phyloP scores from a whole-genome alignment of 1,284 basidiomycete genomes.

The Sporisorium graminicola region DNA sequence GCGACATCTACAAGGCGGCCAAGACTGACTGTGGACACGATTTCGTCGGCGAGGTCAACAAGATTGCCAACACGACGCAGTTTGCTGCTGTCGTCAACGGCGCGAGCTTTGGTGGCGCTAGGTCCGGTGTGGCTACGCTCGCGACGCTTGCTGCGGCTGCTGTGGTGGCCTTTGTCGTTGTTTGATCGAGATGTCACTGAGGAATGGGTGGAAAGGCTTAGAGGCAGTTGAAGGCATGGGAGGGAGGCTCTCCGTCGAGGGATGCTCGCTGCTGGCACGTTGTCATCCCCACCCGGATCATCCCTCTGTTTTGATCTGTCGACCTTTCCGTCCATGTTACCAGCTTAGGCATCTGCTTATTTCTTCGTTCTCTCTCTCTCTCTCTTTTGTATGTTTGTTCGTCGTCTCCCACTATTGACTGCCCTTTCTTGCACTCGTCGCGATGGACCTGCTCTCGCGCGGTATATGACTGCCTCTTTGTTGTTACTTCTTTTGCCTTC shows the following conservation, averaged over 20 bases:
- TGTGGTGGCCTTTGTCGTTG: constrained; percentile 23
- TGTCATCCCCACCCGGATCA: constrained; percentile 14
- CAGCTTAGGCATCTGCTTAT: no score
- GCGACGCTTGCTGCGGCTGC: constrained; percentile 18
- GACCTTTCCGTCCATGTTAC: no score
- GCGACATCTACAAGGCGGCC: constrained; percentile 55
- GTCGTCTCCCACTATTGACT: not conserved
- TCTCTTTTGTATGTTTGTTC: no score
- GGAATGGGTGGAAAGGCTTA: not conserved
- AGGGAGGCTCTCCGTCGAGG: not conserved
- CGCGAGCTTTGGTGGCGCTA: constrained; percentile 4
- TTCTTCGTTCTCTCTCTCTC: no score
- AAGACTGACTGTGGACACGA: constrained; percentile 48
- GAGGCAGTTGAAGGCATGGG: not conserved
- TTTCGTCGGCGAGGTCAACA: constrained; percentile 52
- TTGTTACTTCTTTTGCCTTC: no score
- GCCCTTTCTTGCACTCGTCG: no score
- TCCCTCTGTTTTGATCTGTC: no score
- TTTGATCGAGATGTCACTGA: constrained; percentile 11
- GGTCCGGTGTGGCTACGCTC: constrained; percentile 9
- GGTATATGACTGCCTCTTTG: no score
- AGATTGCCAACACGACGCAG: constrained; percentile 52
- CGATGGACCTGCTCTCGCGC: not conserved
- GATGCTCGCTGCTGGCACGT: constrained; percentile 29
- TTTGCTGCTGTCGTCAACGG: constrained; percentile 49